Evolutionary conservation across 2,329 filamentous ascomycete genomes (phyloP), one percentile per base, ranked within the genome.

Genomic region (Mariannaea elegans): DNA sequence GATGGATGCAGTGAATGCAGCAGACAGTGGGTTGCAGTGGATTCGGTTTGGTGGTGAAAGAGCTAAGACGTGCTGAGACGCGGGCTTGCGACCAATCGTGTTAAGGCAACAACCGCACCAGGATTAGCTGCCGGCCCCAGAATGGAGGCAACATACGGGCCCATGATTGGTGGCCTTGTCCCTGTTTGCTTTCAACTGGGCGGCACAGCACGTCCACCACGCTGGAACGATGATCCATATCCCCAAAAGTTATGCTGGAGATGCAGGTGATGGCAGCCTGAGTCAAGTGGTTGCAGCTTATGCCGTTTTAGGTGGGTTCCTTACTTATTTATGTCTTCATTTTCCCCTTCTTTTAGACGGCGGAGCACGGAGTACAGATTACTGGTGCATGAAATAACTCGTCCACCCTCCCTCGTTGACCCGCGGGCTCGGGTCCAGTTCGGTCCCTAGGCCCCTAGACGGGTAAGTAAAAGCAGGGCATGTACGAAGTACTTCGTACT

Each of bases 21-120:
- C 24, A 27, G 9, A 27, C 41, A 47, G 51, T 32, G 24, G 42
- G 44, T 27, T 44, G 55, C 59, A 60, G 60, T 66, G 66, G 62
- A 62, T 63, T 65, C 66, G 61, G 54, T 27, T 45, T 53, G 61
- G 63, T 65, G 63, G 62, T 69, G 64, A 69, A 59, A 53, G 39
- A 52, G 42, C 58, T 47, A 24, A 27, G 24, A 27, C 9, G 41
- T 27, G 41, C 12, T 24, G 53, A 59, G 65, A 54, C 41, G 31
- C 24, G 12, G 39, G 48, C 41, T 52, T 56, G 57, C 46, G 52
- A 46, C 68, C 66, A 71, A 71, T 68, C 31, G 55, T 39, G 39
- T 63, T 4, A 19, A 31, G 27, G 34, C 42, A 46, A 31, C 12
- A 7, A 31, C 12, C 7, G 27, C 12, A 31, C 32, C 32, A 36